Base-by-base conservation (phyloP, 78 protist species). In the Cavenderia fasciculata region DNA sequence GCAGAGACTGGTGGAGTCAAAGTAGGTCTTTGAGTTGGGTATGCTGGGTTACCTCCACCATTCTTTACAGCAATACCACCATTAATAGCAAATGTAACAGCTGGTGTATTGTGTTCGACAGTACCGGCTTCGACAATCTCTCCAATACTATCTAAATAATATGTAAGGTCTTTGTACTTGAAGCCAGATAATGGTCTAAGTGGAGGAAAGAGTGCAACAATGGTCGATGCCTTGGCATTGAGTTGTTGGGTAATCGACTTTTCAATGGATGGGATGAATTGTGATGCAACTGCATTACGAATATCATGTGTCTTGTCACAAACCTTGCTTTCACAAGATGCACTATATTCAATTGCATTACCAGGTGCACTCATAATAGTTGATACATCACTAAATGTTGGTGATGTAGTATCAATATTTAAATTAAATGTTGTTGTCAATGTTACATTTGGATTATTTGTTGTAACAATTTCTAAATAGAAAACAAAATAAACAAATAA, bases 271-370 rank as follows among this genome's bases (percentile, higher is more conserved):
- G 62, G 62, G 8, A 52, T 36, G 23, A 72, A 72, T 34, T 49
- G 16, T 19, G 14, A 6, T 16, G 25, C 66, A 38, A 72, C 52
- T 52, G 49, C 33, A 44, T 72, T 27, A 31, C 46, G 23, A 54
- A 72, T 72, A 21, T 72, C 79, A 72, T 52, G 66, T 11, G 79
- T 72, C 23, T 72, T 49, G 52, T 52, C 65, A 72, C 79, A 72
- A 52, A 72, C 49, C 23, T 10, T 72, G 23, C 79, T 72, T 0
- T 41, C 18, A 38, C 79, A 72, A 52, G 33, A 21, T 12, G 38
- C 79, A n/a, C n/a, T 23, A 72, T 72, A 72, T 14, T 19, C n/a
- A 18, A 72, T 72, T 23, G 56, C 79, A 52, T 72, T 72, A 38
- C 52, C 5, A 7, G 79, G 79, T 52, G 52, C 62, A 52, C 21